Percentiles rank a stretch among this genome's conserved stretches.
phyloP scores from a whole-genome alignment of 2,329 filamentous ascomycete species.

The Pestalotiopsis sp. region DNA sequence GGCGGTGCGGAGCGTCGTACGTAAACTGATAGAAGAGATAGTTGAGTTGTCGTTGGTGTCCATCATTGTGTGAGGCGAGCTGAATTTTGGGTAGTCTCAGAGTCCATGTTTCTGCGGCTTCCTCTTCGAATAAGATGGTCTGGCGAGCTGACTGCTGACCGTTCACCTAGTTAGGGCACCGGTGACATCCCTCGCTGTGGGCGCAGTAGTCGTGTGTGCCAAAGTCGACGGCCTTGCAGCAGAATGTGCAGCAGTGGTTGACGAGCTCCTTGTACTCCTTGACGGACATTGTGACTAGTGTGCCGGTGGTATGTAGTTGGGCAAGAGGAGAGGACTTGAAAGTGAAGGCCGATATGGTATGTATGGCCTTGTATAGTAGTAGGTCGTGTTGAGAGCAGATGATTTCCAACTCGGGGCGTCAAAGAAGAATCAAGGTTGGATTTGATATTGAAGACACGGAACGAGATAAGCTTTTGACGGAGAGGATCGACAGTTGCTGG shows the following conservation, averaged over 20 bases:
- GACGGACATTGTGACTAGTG: slow-evolving; percentile 41
- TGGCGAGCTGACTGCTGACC: neutral
- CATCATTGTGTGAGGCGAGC: no score
- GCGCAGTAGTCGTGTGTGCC: slow-evolving; percentile 54
- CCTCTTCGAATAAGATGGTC: neutral
- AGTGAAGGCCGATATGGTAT: slow-evolving; percentile 15
- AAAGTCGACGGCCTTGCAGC: slow-evolving; percentile 53
- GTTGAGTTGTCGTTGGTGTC: no score
- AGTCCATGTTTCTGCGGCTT: neutral
- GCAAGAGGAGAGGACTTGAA: slow-evolving; percentile 9
- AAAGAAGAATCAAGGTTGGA: neutral
- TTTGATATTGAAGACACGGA: neutral
- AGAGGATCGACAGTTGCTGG: neutral
- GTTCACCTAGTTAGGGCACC: slow-evolving; percentile 38
- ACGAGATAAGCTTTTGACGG: neutral
- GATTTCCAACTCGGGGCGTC: neutral
- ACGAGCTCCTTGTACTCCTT: slow-evolving; percentile 47
- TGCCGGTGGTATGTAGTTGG: neutral
- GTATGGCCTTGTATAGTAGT: slow-evolving; percentile 1
- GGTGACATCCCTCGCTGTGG: slow-evolving; percentile 43
- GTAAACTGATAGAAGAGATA: no score
- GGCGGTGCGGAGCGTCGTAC: no score
- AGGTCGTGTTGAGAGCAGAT: neutral
- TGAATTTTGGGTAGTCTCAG: no score
- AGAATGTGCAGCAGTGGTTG: slow-evolving; percentile 54